These are phyloP conservation scores for Fomitopsis pulvina DNA, from an alignment of 768 basidiomycete genomes.

Conservation along the genomic window DNA sequence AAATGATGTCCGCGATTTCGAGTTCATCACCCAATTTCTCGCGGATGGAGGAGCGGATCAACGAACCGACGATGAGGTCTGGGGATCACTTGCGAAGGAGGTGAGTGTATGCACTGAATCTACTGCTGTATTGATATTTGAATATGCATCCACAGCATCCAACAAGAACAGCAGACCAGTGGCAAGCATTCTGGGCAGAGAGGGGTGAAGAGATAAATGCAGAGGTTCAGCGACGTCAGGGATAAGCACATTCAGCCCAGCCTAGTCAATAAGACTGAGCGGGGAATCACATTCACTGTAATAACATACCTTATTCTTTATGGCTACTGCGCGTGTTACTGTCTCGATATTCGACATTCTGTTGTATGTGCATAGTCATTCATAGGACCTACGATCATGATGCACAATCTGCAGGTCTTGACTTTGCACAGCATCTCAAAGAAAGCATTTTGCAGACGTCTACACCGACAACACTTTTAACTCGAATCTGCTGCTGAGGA, in stretches of 20 bases:
- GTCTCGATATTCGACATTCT: too few species aligned
- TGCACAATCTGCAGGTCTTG: too few species aligned
- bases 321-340: neutral
- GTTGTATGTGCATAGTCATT: too few species aligned
- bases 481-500: slow-evolving; percentile 21
- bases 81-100: slow-evolving; percentile 40
- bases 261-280: neutral
- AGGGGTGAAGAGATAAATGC: slow-evolving; percentile 4
- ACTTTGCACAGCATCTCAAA: neutral
- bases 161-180: slow-evolving; percentile 5
- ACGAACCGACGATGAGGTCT: slow-evolving; percentile 41
- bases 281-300: neutral
- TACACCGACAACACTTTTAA: slow-evolving; percentile 7
- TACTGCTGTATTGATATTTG: neutral
- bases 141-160: slow-evolving; percentile 1
- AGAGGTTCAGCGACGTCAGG: neutral
- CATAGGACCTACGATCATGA: too few species aligned
- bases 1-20: slow-evolving; percentile 34
- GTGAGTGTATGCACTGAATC: slow-evolving; percentile 26
- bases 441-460: neutral
- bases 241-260: neutral
- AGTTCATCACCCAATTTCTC: slow-evolving; percentile 48
- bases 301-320: neutral
- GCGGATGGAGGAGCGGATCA: slow-evolving; percentile 43
- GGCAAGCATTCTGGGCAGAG: slow-evolving; percentile 9